phyloP scores from a whole-genome alignment of 2,329 filamentous ascomycete species.

The Epichloe gansuensis region DNA sequence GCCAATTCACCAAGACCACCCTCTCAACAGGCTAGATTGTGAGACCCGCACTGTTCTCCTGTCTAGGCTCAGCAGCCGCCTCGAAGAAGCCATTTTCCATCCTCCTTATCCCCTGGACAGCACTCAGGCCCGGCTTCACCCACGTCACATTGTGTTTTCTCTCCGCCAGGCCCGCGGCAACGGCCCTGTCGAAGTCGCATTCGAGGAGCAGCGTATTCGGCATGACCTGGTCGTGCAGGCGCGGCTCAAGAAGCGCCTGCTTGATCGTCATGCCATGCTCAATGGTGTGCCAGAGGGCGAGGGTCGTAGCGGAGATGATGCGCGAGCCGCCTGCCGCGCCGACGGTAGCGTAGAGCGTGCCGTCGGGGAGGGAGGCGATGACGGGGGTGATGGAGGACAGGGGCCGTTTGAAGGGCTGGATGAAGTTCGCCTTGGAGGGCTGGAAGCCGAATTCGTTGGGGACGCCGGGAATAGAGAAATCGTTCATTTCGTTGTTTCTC shows the following conservation, averaged over 20 bases:
- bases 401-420: conserved; percentile 68
- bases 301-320: conserved; percentile 70
- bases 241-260: conserved; percentile 50
- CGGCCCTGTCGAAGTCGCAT: conserved; percentile 50
- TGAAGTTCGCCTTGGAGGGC: conserved; percentile 68
- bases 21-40: conserved; percentile 21
- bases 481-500: conserved; percentile 54
- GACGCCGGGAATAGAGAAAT: conserved; percentile 72
- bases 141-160: conserved; percentile 62
- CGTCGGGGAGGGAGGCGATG: conserved; percentile 53
- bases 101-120: conserved; percentile 56
- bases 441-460: conserved; percentile 77
- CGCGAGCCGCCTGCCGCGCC: conserved; percentile 71
- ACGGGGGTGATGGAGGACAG: conserved; percentile 72
- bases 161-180: conserved; percentile 47
- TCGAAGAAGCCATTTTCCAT: conserved; percentile 57
- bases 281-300: conserved; percentile 60
- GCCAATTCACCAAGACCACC: no score
- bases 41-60: conserved; percentile 55
- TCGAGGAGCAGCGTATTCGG: conserved; percentile 60
- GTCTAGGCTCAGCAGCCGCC: conserved; percentile 63
- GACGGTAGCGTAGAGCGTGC: conserved; percentile 52
- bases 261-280: conserved; percentile 46
- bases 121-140: conserved; percentile 49
- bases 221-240: conserved; percentile 72